Base-by-base conservation (phyloP, 495 filamentous ascomycete genomes). In the Hypomontagnella monticulosa region DNA sequence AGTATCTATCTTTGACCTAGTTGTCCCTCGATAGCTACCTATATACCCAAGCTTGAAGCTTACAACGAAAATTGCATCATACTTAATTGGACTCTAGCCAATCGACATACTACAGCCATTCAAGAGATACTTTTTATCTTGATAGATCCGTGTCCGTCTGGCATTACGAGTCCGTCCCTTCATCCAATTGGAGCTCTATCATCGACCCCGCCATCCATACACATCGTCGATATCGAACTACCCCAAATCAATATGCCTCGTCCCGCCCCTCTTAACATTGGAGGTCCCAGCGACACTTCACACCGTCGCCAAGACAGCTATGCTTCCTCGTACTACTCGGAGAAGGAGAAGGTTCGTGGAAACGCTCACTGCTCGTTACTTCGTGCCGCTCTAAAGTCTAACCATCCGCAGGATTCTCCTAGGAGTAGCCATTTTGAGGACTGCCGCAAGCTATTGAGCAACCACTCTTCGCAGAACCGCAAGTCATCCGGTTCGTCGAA, bases 271-370 rank as follows among this genome's bases (percentile, higher is more conserved):
- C 44, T 56, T 41, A 49, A 38, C 58, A 14, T 60, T 19, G 30
- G 62, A 23, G 51, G 42, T 37, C 58, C 59, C 12, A 43, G 55
- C 50, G 59, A 68, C 23, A 36, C 48, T 33, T 20, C 55, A 5
- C 43, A 63, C 44, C 54, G 41, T 12, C 69, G 69, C 34, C 63
- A 59, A 36, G 66, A 63, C 43, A 74, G 69, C 57, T 63, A 63
- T 34, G 56, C 57, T 47, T 72, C 69, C 41, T 58, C 69, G 36
- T 58, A 61, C 50, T 57, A 43, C n/a, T 70, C 66, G 6, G 53
- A 59, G 36, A 70, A 69, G 23, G 59, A 65, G 43, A 74, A 74
- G 66, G 71, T 74, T 20, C 34, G 66, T 57, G 46, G 19, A 40
- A 10, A 27, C 20, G 1, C 49, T 46, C 46, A 4, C 18, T 14